phyloP scores from a whole-genome alignment of 805 yeast genomes.

The Kuraishia cidri region DNA sequence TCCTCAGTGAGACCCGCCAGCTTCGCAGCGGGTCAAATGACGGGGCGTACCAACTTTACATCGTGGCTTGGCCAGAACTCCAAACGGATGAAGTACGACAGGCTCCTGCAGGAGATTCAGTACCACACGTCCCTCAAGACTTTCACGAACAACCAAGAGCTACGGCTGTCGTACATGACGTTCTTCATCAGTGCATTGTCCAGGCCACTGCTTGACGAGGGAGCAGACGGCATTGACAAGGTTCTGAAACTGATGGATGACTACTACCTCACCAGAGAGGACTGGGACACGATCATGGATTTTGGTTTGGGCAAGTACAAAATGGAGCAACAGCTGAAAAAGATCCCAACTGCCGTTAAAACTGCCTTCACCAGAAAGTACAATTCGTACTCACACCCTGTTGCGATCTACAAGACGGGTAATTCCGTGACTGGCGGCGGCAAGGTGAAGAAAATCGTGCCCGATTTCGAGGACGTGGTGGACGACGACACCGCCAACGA shows the following conservation, averaged over 20 bases:
- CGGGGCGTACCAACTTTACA: conserved; percentile 70
- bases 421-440: conserved; percentile 35
- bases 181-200: conserved; percentile 47
- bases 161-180: conserved; percentile 73
- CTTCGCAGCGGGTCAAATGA: conserved; percentile 61
- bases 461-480: conserved; percentile 67
- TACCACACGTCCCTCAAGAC: conserved; percentile 80
- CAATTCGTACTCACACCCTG: conserved; percentile 71
- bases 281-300: conserved; percentile 85
- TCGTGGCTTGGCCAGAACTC: conserved; percentile 89
- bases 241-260: conserved; percentile 73
- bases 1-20: conserved; percentile 79
- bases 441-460: conserved; percentile 24
- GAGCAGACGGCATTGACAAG: conserved; percentile 54
- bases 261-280: conserved; percentile 82
- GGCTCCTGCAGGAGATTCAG: conserved; percentile 80
- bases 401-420: conserved; percentile 73
- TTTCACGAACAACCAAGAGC: conserved; percentile 63
- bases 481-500: conserved; percentile 40
- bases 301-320: conserved; percentile 59
- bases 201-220: conserved; percentile 45
- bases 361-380: conserved; percentile 82
- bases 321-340: conserved; percentile 38
- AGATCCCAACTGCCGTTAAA: conserved; percentile 70
- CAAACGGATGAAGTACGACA: conserved; percentile 64